phyloP scores from a whole-genome alignment of 257 asterid species.

The Solanum acaule region DNA sequence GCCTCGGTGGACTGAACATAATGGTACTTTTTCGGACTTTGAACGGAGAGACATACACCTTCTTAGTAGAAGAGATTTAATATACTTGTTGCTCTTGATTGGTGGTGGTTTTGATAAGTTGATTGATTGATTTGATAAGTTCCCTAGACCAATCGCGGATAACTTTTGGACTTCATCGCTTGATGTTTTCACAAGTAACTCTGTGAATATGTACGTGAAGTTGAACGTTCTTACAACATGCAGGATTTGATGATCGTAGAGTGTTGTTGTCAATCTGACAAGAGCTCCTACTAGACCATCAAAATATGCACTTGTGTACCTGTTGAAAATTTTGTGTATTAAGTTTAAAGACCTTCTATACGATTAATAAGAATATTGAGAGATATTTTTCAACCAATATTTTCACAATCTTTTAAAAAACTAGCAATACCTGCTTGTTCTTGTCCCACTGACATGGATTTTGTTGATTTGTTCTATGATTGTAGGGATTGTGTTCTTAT shows the following conservation, averaged over 20 bases:
- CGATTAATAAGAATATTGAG: neutral
- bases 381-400: neutral
- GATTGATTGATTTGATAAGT: constrained; percentile 50
- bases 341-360: neutral
- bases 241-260: constrained; percentile 57
- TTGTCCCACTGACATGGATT: constrained; percentile 42
- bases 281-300: constrained; percentile 77
- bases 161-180: constrained; percentile 62
- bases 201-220: constrained; percentile 49
- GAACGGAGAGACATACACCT: constrained; percentile 34
- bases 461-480: constrained; percentile 36
- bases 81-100: constrained; percentile 28
- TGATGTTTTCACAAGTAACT: constrained; percentile 43
- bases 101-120: constrained; percentile 49
- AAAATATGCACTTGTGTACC: constrained; percentile 40
- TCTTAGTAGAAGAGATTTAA: constrained; percentile 16
- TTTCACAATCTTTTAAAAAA: neutral
- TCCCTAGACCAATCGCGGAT: constrained; percentile 56
- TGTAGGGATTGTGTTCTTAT: constrained; percentile 23
- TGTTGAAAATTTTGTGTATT: neutral
- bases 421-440: constrained; percentile 33
- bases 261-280: constrained; percentile 63
- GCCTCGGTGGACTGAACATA: constrained; percentile 74
- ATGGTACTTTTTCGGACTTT: constrained; percentile 11
- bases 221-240: constrained; percentile 33